Percentiles rank a stretch among this genome's conserved stretches.
These are phyloP conservation scores for Boletus rubescentipes DNA, from an alignment of 768 basidiomycete species.

Conservation along the genomic window DNA sequence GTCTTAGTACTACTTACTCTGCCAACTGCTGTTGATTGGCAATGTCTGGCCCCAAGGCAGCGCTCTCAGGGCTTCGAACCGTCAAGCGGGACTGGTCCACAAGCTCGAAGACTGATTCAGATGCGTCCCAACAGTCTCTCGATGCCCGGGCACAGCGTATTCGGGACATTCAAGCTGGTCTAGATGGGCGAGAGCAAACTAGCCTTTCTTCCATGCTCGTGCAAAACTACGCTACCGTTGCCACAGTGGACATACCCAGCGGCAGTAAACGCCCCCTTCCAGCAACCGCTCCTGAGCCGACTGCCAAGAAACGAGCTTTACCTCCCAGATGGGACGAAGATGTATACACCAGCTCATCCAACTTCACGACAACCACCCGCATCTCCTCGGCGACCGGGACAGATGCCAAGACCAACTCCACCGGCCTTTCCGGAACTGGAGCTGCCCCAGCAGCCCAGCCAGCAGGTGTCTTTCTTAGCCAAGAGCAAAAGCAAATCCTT, in stretches of 20 bases:
- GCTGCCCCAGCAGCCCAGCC: constrained; percentile 21
- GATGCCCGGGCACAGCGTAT: constrained; percentile 42
- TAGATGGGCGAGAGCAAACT: constrained; percentile 40
- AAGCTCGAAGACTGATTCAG: constrained; percentile 36
- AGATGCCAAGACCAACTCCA: constrained; percentile 5
- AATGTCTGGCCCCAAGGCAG: constrained; percentile 34
- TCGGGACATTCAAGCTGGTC: constrained; percentile 57
- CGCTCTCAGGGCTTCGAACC: constrained; percentile 59
- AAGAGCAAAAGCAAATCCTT: constrained; percentile 84
- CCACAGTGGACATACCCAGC: constrained; percentile 20
- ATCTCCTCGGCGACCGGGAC: constrained; percentile 15
- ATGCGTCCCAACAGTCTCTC: constrained; percentile 19
- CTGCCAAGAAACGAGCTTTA: constrained; percentile 56
- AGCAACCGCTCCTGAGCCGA: constrained; percentile 21
- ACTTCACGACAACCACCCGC: constrained; percentile 23
- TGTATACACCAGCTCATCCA: constrained; percentile 37
- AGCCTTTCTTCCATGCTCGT: constrained; percentile 17
- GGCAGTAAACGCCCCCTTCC: constrained; percentile 36
- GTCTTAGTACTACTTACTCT: neutral
- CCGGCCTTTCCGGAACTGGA: neutral
- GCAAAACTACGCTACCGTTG: constrained; percentile 13
- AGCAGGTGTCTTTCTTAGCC: constrained; percentile 63
- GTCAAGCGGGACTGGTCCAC: constrained; percentile 64
- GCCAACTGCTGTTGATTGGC: neutral
- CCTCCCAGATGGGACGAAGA: constrained; percentile 49